Base-by-base conservation (phyloP, 139 green algal genomes). In the Chlorella sorokiniana region DNA sequence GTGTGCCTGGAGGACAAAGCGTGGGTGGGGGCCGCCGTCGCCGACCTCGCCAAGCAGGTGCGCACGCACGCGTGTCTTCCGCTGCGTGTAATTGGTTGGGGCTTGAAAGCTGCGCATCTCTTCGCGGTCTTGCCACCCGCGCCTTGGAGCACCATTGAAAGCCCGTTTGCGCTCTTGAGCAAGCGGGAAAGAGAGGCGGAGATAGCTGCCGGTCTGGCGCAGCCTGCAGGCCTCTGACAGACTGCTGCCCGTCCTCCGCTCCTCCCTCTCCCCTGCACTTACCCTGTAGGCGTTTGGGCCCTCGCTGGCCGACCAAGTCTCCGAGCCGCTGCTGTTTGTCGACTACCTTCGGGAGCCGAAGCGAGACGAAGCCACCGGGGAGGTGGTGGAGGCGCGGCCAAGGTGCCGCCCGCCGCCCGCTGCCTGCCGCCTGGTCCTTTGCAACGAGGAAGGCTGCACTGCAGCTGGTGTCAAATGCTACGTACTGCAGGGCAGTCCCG, bases 341-440 rank as follows among this genome's bases (percentile, higher is more conserved):
- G 93, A 98, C 90, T 98, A 98, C 87, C 78, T 98, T 85, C 90
- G 95, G 7, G 94, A 98, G 86, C 92, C 94, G 2, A 83, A 85
- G 16, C 56, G 89, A 10, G 95, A 98, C 85, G 89, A 91, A 22
- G 95, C 95, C 37, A 98, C 95, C 14, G 93, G 94, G 9, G 91
- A 96, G 79, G 83, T 92, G 27, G 68, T 94, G 3, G 86, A 93
- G 5, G 87, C 89, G 23, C 91, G 96, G 84, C 95, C 95, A 52
- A 92, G 72, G 70, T 77, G 44, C 25, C 41, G 5, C 8, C 48
- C 16, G 48, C 48, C n/a, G 7, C 25, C 10, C 52, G 29, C 10
- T 3, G 52, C 52, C 8, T 23, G 8, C 3, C 3, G 22, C 52
- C 52, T 62, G 52, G 52, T 27, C 56, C 56, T 4, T 23, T 4